Conservation (phyloP, 805 yeast genomes). For the Saccharomycopsis oosterbeekiorum region DNA sequence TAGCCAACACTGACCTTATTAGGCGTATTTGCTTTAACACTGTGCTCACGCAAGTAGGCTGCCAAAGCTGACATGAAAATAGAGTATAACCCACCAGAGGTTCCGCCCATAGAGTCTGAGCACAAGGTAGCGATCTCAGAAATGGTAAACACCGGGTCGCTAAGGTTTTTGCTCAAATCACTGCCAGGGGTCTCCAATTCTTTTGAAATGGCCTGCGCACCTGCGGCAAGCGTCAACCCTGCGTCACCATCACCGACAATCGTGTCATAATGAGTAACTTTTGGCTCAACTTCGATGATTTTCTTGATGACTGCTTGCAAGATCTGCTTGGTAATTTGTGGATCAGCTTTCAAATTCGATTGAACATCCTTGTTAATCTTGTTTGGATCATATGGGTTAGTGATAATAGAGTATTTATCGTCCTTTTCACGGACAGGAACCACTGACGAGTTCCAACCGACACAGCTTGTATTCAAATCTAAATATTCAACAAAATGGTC, state of each 20-base stretch:
- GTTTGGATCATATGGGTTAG: constrained; percentile 16
- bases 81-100: constrained; percentile 89
- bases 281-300: constrained; percentile 61
- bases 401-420: constrained; percentile 23
- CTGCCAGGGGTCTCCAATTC: constrained; percentile 36
- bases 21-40: constrained; percentile 20
- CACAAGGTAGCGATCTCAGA: constrained; percentile 65
- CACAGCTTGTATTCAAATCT: constrained; percentile 67
- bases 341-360: constrained; percentile 20
- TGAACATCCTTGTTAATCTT: neutral
- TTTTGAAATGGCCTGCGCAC: constrained; percentile 61
- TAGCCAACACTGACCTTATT: constrained; percentile 25
- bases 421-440: constrained; percentile 20
- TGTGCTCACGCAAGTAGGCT: constrained; percentile 29
- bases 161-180: constrained; percentile 44
- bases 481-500: constrained; percentile 43
- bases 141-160: constrained; percentile 22
- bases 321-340: constrained; percentile 25
- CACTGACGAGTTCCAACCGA: constrained; percentile 53
- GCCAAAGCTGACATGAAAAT: constrained; percentile 75
- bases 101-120: constrained; percentile 94
- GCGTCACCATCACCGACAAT: constrained; percentile 96
- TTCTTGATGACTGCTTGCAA: constrained; percentile 41
- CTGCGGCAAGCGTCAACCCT: constrained; percentile 81
- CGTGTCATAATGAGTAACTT: constrained; percentile 76